A percentile compares a stretch with the other conserved stretches of the same genome.
Evolutionary conservation across 345 rosid species (phyloP).

Genomic region (Eucalyptus regnans): DNA sequence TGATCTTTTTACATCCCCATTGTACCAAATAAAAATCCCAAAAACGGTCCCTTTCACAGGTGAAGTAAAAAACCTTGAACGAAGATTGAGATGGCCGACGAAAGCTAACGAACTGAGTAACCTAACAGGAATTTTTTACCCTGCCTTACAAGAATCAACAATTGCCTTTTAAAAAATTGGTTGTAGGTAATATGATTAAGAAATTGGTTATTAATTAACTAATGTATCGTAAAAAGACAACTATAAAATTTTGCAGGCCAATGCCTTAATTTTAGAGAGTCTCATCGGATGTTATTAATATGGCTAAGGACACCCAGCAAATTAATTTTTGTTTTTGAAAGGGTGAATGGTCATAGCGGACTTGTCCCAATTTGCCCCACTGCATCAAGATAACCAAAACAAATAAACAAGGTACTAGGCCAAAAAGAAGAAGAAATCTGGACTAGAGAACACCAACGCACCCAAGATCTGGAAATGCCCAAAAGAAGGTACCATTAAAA

Average conservation of each 20-base stretch:
- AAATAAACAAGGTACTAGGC: no score
- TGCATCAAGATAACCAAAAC: neutral
- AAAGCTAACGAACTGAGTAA: neutral
- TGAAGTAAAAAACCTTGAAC: no score
- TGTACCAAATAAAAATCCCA: no score
- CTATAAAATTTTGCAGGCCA: neutral
- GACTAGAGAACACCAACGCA: no score
- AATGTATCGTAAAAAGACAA: neutral
- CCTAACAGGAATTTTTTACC: neutral
- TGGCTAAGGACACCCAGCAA: neutral
- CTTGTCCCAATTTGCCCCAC: neutral
- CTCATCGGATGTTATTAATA: neutral
- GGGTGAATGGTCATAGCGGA: neutral
- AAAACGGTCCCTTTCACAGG: no score
- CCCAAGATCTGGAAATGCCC: no score
- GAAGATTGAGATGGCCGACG: neutral
- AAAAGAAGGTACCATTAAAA: no score
- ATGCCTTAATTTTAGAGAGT: neutral
- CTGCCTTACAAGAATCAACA: neutral
- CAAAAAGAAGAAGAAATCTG: no score
- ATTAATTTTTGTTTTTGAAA: no score
- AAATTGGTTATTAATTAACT: neutral
- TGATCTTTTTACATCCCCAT: neutral
- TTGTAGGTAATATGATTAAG: neutral
- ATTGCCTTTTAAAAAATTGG: neutral